A percentile compares a stretch with the other conserved stretches of the same genome.
Evolutionary conservation across 2,329 filamentous ascomycete genomes (phyloP).

Genomic region (Sclerotinia nivalis): DNA sequence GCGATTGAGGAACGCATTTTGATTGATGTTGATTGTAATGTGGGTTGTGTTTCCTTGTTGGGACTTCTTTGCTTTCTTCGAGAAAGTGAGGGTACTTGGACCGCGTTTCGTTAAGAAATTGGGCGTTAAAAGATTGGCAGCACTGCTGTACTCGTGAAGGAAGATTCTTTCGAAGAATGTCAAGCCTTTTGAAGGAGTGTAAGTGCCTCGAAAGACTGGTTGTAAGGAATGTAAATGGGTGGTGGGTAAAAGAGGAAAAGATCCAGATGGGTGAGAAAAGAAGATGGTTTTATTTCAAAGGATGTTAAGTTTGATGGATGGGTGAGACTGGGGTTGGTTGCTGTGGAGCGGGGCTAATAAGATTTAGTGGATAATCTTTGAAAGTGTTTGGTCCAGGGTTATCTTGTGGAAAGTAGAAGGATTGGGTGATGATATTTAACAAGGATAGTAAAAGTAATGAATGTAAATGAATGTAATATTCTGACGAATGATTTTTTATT

Average conservation of each 20-base stretch:
- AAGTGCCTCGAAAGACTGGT: conserved; percentile 34
- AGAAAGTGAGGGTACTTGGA: conserved; percentile 31
- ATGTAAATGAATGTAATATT: conserved; percentile 4
- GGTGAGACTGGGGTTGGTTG: conserved; percentile 17
- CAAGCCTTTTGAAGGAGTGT: conserved; percentile 31
- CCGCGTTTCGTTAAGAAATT: conserved; percentile 21
- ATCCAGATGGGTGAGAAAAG: conserved; percentile 12
- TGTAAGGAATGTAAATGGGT: conserved; percentile 25
- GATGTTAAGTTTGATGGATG: conserved; percentile 3
- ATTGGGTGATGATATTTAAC: conserved; percentile 11
- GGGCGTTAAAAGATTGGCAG: conserved; percentile 33
- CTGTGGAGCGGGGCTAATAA: conserved; percentile 10
- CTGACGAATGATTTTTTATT: background rate
- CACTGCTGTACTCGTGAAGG: conserved; percentile 38
- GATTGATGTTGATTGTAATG: conserved; percentile 24
- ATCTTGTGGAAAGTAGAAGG: conserved; percentile 17
- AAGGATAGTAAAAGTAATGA: conserved; percentile 5
- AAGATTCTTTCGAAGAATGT: conserved; percentile 36
- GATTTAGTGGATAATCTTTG: conserved; percentile 7
- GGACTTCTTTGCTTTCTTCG: conserved; percentile 32
- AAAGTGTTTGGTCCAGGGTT: conserved; percentile 17
- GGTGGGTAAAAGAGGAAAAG: background rate
- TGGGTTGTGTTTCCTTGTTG: conserved; percentile 16
- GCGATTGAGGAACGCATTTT: conserved; percentile 47
- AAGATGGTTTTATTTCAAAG: conserved; percentile 23